Base-by-base conservation (phyloP, 1,139 yeast species). In the Hemisphaericaspora xylanilytica region DNA sequence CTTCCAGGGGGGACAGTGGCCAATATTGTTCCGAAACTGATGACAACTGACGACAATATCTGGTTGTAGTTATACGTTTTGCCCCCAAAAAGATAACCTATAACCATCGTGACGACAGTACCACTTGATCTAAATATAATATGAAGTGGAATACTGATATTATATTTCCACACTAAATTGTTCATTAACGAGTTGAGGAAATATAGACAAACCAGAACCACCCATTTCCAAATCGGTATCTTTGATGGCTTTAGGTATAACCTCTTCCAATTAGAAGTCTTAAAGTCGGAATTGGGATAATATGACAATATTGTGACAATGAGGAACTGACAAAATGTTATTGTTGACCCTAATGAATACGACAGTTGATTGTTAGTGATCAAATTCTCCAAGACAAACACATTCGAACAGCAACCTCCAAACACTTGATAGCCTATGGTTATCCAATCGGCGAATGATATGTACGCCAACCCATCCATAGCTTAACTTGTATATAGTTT, bases 321-420 rank as follows among this genome's bases (percentile, higher is more conserved):
- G 10, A 78, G 34, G 50, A 81, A 81, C 52, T 85, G 92, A 24
- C 67, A 56, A 43, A 81, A 77, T 2, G 90, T 83, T 13, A 84
- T 64, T 9, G 80, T 56, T 12, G 67, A 66, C 3, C 84, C 82
- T 7, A 56, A 30, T 3, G 41, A 26, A 33, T 35, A 29, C 5
- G 34, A 32, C 33, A 39, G 46, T 20, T 36, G 32, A 26, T 41
- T 43, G 28, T 40, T 40, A 11, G 49, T 37, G n/a, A 81, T 61
- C 15, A 83, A 63, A 30, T 67, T 59, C 53, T 85, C 92, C 34
- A 85, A 60, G 0, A 83, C 69, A 46, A 78, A 67, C 25, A 82
- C 90, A 56, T 82, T 84, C 21, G 79, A 65, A 51, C 92, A 84
- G 52, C 92, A 85, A 2, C 92, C 89, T 0, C 87, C 85, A 52